These are phyloP conservation scores for Extremus antarcticus DNA, from an alignment of 495 filamentous ascomycete species.

Conservation along the genomic window DNA sequence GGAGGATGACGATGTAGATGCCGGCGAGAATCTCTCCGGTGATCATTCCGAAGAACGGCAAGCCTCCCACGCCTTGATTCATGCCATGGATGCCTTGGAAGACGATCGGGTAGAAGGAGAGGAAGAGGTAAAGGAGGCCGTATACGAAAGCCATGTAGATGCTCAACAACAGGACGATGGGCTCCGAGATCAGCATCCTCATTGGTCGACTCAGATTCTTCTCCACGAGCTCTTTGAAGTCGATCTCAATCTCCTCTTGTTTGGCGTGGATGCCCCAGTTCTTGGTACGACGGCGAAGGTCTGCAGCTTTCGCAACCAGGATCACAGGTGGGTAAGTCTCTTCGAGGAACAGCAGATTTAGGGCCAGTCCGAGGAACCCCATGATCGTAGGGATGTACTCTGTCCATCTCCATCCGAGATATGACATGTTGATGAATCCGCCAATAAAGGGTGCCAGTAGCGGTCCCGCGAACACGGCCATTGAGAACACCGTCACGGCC, in stretches of 20 bases:
- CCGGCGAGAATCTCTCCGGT: slow-evolving; percentile 6
- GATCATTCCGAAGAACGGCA: slow-evolving; percentile 25
- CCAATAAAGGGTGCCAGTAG: slow-evolving; percentile 74
- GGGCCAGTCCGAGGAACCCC: slow-evolving; percentile 58
- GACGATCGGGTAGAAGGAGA: slow-evolving; percentile 29
- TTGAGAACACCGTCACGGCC: slow-evolving; percentile 72
- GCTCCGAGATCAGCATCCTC: slow-evolving; percentile 48
- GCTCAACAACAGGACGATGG: slow-evolving; percentile 45
- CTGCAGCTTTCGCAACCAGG: slow-evolving; percentile 42
- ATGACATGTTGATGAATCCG: slow-evolving; percentile 61
- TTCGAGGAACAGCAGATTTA: slow-evolving; percentile 61
- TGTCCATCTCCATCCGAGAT: slow-evolving; percentile 81
- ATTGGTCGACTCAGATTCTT: slow-evolving; percentile 51
- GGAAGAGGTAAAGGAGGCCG: slow-evolving; percentile 27
- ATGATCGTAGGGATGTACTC: slow-evolving; percentile 63
- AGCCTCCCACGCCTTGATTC: slow-evolving; percentile 21
- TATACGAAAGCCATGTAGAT: slow-evolving; percentile 31
- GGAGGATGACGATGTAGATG: slow-evolving; percentile 33
- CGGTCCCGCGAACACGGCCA: slow-evolving; percentile 75
- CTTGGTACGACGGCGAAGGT: slow-evolving; percentile 47
- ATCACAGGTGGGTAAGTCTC: slow-evolving; percentile 50
- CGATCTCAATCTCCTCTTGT: slow-evolving; percentile 43
- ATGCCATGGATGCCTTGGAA: slow-evolving; percentile 25
- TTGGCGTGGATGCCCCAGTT: slow-evolving; percentile 59
- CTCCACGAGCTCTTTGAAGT: slow-evolving; percentile 21